phyloP scores from a whole-genome alignment of 768 basidiomycete species.

The Aureoboletus auriporus region DNA sequence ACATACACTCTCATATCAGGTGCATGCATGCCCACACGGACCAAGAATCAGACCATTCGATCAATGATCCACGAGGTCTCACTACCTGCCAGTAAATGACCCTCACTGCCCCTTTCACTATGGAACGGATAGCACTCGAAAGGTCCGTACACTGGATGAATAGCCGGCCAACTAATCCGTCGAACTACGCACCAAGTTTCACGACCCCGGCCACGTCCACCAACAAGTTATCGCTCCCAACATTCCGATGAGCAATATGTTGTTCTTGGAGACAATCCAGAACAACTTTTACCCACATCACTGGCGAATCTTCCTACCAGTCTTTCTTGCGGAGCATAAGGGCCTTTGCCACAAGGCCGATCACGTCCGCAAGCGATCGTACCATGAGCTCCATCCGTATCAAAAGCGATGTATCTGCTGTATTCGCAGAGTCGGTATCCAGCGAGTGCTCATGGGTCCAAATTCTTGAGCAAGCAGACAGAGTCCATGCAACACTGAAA shows the following conservation, averaged over 20 bases:
- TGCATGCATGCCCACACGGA: conserved; percentile 35
- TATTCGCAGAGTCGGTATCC: neutral
- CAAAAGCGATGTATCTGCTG: conserved; percentile 64
- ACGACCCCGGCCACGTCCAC: conserved; percentile 65
- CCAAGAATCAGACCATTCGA: neutral
- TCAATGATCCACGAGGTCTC: neutral
- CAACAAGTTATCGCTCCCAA: conserved; percentile 80
- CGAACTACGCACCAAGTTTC: conserved; percentile 58
- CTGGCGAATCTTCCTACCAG: conserved; percentile 72
- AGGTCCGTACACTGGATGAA: conserved; percentile 59
- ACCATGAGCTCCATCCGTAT: conserved; percentile 91
- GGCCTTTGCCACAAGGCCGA: conserved; percentile 60
- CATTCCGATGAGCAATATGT: conserved; percentile 76
- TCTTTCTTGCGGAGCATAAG: conserved; percentile 62
- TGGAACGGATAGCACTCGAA: conserved; percentile 70
- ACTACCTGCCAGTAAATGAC: conserved; percentile 78
- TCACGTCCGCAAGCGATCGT: conserved; percentile 77
- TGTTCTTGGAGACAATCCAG: conserved; percentile 62
- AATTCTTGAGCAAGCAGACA: conserved; percentile 51
- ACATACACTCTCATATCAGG: conserved; percentile 73
- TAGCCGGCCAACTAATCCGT: too few species aligned
- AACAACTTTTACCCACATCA: conserved; percentile 54
- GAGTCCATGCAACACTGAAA: conserved; percentile 55
- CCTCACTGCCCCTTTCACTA: conserved; percentile 56
- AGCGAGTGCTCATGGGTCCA: conserved; percentile 63